Base-by-base conservation (phyloP, 305 asterid species). In the Coffea humblotiana region DNA sequence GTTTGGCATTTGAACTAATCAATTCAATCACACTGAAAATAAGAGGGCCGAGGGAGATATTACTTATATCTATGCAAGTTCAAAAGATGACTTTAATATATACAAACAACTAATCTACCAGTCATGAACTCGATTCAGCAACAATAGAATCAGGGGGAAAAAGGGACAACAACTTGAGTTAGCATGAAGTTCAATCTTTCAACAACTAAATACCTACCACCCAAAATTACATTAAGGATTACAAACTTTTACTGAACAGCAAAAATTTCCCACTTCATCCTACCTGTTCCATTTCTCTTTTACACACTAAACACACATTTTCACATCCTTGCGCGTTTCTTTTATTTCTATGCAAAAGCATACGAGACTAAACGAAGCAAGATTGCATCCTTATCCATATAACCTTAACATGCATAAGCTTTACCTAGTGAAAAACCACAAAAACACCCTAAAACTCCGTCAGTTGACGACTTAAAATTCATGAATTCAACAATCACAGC, bases 351-450 rank as follows among this genome's bases (percentile, higher is more conserved):
- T 15, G 48, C 58, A 14, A 29, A 49, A 58, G 25, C 29, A 13
- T 8, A 49, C 37, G 45, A 32, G 48, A 70, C 71, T 27, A 51
- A 56, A 23, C 25, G 6, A 75, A 27, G 64, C 63, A 75, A 79
- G 75, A 48, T 61, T 61, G 56, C 61, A 71, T 8, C 51, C 76
- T 82, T 12, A 35, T 25, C 54, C 7, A 25, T 19, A 61, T 37
- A 78, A 83, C 72, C 79, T 70, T 8, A 48, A 80, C 80, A 74
- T 65, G 43, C 72, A 48, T 27, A 52, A 12, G 15, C 64, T 48
- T 60, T 1, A 79, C 27, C 40, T 16, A 23, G 77, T 13, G 27
- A 70, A 47, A 25, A 10, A 32, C 49, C 45, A 73, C 10, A 21
- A 58, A n/a, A 49, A 27, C 75, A 64, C 71, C 78, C 63, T 12